Base-by-base conservation (phyloP, 2,329 filamentous ascomycete species). In the Rutstroemia sp. region DNA sequence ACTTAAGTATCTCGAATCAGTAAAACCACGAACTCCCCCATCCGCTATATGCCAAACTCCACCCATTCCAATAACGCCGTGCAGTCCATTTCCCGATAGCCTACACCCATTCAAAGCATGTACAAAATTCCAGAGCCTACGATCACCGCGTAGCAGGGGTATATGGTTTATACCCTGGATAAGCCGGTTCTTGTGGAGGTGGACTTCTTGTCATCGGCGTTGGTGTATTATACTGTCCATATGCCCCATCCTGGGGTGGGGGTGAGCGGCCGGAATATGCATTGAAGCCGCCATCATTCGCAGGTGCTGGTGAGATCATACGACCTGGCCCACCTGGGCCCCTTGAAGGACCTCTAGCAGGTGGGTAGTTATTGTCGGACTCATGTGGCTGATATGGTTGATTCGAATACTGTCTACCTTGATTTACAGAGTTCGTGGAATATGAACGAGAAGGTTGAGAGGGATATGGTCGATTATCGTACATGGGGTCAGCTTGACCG, bases 271-370 rank as follows among this genome's bases (percentile, higher is more conserved):
- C 21, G 12, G 42, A 45, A 23, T 45, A 45, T 21, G 42, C n/a
- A 7, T 10, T 10, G 21, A 67, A 67, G 9, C 58, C 54, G 48
- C 61, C 63, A 44, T 65, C 64, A n/a, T 58, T 57, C 2, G 59
- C 45, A 16, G 63, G 60, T 9, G 63, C 62, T n/a, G 65, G 66
- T 39, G 58, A 60, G 46, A 64, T 61, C 48, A 61, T 57, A 21
- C 57, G 51, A 23, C 60, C 62, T n/a, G 59, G 53, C 21, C 57
- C 56, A 17, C 55, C 57, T 27, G 59, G 58, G 10, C 61, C 60
- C 52, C 62, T 57, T 8, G 63, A 60, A 23, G 60, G 63, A 23
- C 58, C 58, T 46, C 48, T 48, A 14, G 38, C 36, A 8, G 52
- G 50, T 19, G 46, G 44, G 52, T 47, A 47, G 10, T 19, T 16